Percentiles rank a stretch among this genome's conserved stretches.
phyloP scores from a whole-genome alignment of 164 flowering plant species.

The Nelumbo lutea region DNA sequence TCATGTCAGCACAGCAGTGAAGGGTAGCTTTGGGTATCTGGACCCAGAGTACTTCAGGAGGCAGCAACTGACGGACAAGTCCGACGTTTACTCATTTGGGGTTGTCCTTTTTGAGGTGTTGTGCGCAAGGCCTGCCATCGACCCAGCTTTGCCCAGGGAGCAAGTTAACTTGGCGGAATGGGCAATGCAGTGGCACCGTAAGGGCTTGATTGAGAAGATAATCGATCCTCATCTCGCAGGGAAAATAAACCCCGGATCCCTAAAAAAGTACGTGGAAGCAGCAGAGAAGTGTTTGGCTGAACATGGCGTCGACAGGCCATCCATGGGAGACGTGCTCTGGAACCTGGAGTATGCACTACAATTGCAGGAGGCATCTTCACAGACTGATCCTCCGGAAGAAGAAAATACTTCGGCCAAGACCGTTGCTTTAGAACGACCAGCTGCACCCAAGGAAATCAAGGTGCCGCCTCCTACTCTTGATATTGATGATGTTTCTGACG shows the following conservation, averaged over 20 bases:
- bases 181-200: slow-evolving; percentile 15
- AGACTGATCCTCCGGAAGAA: background rate
- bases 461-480: too few species aligned
- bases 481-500: too few species aligned
- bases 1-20: slow-evolving; percentile 25
- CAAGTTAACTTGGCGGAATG: slow-evolving; percentile 16
- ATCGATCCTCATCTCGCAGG: slow-evolving; percentile 7
- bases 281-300: slow-evolving; percentile 17
- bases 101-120: slow-evolving; percentile 9
- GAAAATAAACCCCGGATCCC: slow-evolving; percentile 1
- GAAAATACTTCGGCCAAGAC: background rate
- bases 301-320: slow-evolving; percentile 9
- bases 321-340: slow-evolving; percentile 18
- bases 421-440: too few species aligned
- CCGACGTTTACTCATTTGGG: too few species aligned
- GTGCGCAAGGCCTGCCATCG: slow-evolving; percentile 14
- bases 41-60: too few species aligned
- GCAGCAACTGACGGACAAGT: too few species aligned
- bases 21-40: background rate
- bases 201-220: slow-evolving; percentile 10
- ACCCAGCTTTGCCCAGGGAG: slow-evolving; percentile 12
- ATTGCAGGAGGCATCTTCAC: slow-evolving; percentile 6
- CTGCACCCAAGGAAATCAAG: too few species aligned
- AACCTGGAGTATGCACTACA: slow-evolving; percentile 16
- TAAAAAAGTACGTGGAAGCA: slow-evolving; percentile 10